These are phyloP conservation scores for Stachybotrys elegans DNA, from an alignment of 2,329 filamentous ascomycete genomes.

Conservation along the genomic window DNA sequence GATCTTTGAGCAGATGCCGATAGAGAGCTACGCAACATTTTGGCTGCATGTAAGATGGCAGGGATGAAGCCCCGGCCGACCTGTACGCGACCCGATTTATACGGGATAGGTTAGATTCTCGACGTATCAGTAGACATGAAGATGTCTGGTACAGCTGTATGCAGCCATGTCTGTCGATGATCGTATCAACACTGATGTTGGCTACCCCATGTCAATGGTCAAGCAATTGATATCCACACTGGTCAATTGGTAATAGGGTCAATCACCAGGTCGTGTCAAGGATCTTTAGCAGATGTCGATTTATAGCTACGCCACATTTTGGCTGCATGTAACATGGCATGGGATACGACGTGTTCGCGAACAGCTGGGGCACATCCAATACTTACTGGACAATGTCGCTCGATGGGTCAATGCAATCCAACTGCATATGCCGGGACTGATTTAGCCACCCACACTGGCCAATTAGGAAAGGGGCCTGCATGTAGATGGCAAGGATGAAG, in stretches of 20 bases:
- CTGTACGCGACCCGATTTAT: constrained; percentile 1
- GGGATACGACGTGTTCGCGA: no score
- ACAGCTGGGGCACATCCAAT: background rate
- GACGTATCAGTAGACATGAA: background rate
- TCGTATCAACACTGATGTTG: background rate
- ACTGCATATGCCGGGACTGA: background rate
- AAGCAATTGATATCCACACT: background rate
- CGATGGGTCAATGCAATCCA: background rate
- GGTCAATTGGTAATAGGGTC: background rate
- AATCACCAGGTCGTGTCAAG: background rate
- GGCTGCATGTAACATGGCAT: constrained; percentile 1
- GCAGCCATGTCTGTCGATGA: background rate
- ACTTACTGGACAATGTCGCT: background rate
- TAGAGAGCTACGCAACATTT: background rate
- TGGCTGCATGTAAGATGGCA: constrained; percentile 1
- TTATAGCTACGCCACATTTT: constrained; percentile 1
- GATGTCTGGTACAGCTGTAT: no score
- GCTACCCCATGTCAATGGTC: background rate
- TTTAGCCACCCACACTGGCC: background rate
- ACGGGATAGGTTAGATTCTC: constrained; percentile 1
- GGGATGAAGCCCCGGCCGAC: constrained; percentile 1
- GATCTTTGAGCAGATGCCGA: constrained; percentile 1
- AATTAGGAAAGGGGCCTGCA: background rate
- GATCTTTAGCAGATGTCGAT: background rate
- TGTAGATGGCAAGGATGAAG: constrained; percentile 1